These are phyloP conservation scores for Dalbergia cochinchinensis DNA, from an alignment of 306 rosid genomes.

Conservation along the genomic window DNA sequence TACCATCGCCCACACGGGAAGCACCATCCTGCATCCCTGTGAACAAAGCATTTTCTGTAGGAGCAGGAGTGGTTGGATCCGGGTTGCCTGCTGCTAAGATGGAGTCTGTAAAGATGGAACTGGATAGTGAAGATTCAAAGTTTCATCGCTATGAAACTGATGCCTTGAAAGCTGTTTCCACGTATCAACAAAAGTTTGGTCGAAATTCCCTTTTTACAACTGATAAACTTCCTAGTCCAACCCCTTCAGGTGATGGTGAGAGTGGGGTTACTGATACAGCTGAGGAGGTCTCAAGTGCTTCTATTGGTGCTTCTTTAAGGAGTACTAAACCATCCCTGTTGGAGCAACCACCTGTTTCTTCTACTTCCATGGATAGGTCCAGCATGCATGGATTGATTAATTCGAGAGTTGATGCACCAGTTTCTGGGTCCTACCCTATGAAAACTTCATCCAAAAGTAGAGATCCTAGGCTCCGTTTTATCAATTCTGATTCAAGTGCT, in stretches of 20 bases:
- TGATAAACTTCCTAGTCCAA: slow-evolving; percentile 97
- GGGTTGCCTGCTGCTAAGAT: slow-evolving; percentile 50
- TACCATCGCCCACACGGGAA: slow-evolving; percentile 95
- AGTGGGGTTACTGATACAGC: slow-evolving; percentile 60
- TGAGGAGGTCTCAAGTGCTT: slow-evolving; percentile 83
- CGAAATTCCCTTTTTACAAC: slow-evolving; percentile 68
- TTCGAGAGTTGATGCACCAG: slow-evolving; percentile 53
- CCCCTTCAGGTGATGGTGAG: slow-evolving; percentile 85
- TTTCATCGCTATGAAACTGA: slow-evolving; percentile 81
- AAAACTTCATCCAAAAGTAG: slow-evolving; percentile 79
- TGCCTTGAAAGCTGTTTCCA: slow-evolving; percentile 86
- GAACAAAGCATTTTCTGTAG: slow-evolving; percentile 52
- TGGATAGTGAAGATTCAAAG: slow-evolving; percentile 55
- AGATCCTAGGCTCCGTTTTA: slow-evolving; percentile 92
- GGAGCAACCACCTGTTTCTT: slow-evolving; percentile 56
- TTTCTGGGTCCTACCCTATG: slow-evolving; percentile 52
- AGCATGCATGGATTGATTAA: slow-evolving; percentile 52
- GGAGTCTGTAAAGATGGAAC: slow-evolving; percentile 55
- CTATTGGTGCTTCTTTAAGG: slow-evolving; percentile 45
- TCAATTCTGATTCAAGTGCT: slow-evolving; percentile 64
- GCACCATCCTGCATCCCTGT: slow-evolving; percentile 63
- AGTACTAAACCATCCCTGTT: slow-evolving; percentile 45
- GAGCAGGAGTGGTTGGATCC: slow-evolving; percentile 52
- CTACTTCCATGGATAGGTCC: slow-evolving; percentile 51
- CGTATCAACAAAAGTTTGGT: slow-evolving; percentile 94